A percentile compares a stretch with the other conserved stretches of the same genome.
Evolutionary conservation across 345 rosid species (phyloP).

Genomic region (Eucalyptus cloeziana): DNA sequence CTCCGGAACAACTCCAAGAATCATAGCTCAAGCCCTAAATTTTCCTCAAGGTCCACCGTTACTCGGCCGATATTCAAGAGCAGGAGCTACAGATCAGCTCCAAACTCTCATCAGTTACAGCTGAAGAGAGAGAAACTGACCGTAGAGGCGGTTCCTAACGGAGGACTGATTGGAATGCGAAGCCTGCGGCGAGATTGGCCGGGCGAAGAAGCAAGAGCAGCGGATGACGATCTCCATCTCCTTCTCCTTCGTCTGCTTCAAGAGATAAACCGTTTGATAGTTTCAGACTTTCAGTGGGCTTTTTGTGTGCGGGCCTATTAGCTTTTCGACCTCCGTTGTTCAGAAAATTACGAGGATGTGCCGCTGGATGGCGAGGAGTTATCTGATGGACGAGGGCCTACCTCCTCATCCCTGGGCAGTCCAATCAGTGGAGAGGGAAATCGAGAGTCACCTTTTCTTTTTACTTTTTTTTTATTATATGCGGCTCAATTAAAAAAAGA

Average conservation of each 20-base stretch:
- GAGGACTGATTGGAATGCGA: constrained; percentile 10
- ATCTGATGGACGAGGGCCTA: neutral
- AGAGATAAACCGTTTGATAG: neutral
- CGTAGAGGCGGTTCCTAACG: constrained; percentile 7
- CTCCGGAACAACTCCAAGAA: neutral
- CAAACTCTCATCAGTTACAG: neutral
- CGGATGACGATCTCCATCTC: constrained; percentile 17
- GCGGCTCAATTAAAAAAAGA: neutral
- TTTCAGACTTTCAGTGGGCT: neutral
- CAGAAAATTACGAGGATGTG: neutral
- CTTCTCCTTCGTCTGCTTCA: neutral
- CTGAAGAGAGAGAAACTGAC: constrained; percentile 11
- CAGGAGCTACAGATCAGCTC: neutral
- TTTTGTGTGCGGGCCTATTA: neutral
- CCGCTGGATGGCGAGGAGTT: neutral
- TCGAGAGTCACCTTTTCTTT: neutral
- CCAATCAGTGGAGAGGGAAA: neutral
- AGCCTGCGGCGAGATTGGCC: constrained; percentile 10
- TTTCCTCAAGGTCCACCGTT: neutral
- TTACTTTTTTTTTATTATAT: neutral
- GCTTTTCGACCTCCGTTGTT: neutral
- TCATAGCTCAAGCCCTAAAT: neutral
- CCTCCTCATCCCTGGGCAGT: neutral
- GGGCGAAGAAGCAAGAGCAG: constrained; percentile 30
- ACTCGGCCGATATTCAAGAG: neutral